Conservation (phyloP, 805 yeast species). For the Soucietia sequanensis region DNA sequence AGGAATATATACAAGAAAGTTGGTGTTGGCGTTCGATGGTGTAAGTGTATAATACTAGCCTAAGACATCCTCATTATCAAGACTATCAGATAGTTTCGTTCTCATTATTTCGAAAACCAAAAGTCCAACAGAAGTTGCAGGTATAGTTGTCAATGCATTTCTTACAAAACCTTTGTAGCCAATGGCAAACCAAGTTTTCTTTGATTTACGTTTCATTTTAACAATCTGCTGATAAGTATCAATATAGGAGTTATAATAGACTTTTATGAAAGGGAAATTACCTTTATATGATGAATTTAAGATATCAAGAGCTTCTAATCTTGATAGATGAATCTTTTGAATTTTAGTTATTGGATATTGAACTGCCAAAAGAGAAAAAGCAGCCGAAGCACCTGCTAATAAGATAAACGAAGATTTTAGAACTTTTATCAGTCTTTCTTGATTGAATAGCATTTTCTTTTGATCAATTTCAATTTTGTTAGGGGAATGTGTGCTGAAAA, state of each 20-base stretch:
- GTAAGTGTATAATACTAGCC: not conserved
- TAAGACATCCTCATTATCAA: constrained; percentile 22
- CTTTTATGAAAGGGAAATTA: constrained; percentile 37
- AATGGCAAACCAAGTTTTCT: constrained; percentile 59
- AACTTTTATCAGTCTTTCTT: constrained; percentile 43
- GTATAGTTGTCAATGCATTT: constrained; percentile 73
- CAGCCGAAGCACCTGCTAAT: constrained; percentile 86
- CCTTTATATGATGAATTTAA: constrained; percentile 38
- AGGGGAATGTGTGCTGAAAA: constrained; percentile 1
- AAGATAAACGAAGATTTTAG: constrained; percentile 68
- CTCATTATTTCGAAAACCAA: constrained; percentile 83
- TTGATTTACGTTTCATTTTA: constrained; percentile 53
- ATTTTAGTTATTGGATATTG: constrained; percentile 82
- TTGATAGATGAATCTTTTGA: constrained; percentile 74
- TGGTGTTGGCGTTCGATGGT: no score
- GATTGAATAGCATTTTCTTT: constrained; percentile 27
- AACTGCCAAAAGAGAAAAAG: constrained; percentile 68
- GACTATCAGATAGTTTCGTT: constrained; percentile 33
- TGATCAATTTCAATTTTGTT: constrained; percentile 18
- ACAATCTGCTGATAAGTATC: constrained; percentile 68
- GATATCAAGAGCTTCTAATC: constrained; percentile 78
- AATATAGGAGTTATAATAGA: constrained; percentile 72
- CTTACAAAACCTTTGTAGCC: constrained; percentile 75
- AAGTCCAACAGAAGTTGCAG: constrained; percentile 86
- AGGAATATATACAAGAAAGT: not conserved